Conservation (phyloP, 2,329 filamentous ascomycete genomes). For the Fusarium hainanense region DNA sequence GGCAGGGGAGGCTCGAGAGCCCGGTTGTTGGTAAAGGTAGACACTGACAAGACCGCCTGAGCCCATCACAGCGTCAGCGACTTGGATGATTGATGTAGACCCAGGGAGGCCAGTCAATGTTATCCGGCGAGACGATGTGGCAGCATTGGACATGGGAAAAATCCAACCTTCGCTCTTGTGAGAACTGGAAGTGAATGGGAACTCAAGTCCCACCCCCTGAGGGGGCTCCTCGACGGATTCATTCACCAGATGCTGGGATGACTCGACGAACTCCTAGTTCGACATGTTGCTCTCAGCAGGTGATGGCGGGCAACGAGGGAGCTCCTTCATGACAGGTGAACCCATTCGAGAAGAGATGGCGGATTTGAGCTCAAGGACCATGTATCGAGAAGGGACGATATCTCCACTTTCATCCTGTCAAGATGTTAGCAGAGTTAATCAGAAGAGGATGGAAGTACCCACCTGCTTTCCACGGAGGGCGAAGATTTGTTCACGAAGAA, state of each 20-base stretch:
- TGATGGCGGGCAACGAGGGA: background rate
- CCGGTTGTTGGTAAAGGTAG: background rate
- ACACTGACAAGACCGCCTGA: constrained; percentile 23
- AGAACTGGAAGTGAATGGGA: background rate
- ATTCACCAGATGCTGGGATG: background rate
- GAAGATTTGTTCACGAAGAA: background rate
- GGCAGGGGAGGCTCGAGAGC: background rate
- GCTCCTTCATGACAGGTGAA: background rate
- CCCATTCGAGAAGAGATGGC: background rate
- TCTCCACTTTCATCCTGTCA: background rate
- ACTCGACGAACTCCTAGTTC: background rate
- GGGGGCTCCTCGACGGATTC: background rate
- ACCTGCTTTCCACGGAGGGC: background rate
- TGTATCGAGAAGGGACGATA: background rate
- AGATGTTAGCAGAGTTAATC: background rate
- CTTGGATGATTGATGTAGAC: constrained; percentile 8
- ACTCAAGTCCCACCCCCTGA: background rate
- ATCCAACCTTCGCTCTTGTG: background rate
- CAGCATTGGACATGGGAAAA: background rate
- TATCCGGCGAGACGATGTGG: constrained; percentile 37
- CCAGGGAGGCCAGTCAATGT: constrained; percentile 42
- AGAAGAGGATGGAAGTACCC: background rate
- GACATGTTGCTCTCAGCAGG: background rate
- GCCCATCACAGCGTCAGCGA: constrained; percentile 34
- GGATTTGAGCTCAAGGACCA: background rate